Evolutionary conservation across 2,329 filamentous ascomycete genomes (phyloP).

Genomic region (Beauveria varroae): DNA sequence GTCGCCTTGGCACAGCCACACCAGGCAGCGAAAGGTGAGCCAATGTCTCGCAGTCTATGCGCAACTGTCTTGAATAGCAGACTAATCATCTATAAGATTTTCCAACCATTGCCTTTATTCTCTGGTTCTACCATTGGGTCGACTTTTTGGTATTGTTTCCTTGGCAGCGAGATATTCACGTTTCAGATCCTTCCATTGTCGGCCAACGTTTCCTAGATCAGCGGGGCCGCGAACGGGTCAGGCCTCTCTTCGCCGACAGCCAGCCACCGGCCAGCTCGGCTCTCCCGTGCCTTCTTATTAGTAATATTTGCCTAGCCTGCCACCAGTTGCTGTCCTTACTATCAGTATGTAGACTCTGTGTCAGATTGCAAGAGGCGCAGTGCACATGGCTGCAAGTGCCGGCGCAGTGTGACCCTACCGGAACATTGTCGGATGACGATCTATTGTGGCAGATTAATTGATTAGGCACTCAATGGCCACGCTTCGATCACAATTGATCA

Average conservation of each 20-base stretch:
- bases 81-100: not conserved
- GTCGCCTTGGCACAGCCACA: slow-evolving; percentile 11
- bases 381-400: not conserved
- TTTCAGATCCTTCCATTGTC: not conserved
- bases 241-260: slow-evolving; percentile 3
- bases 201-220: slow-evolving; percentile 5
- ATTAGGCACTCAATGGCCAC: not conserved
- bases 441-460: not conserved
- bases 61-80: not conserved
- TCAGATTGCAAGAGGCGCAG: too few relatives aligned
- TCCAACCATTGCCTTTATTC: too few relatives aligned
- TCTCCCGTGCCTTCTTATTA: not conserved
- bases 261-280: not conserved
- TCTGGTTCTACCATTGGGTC: not conserved
- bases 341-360: not conserved
- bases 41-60: not conserved
- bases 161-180: too few relatives aligned
- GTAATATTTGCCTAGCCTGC: not conserved
- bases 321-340: not conserved
- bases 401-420: not conserved
- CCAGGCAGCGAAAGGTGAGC: not conserved
- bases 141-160: too few relatives aligned
- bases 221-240: slow-evolving; percentile 1
- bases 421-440: not conserved
- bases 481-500: not conserved